phyloP scores from a whole-genome alignment of 1,139 yeast species.

The Kluyveromyces sp. region DNA sequence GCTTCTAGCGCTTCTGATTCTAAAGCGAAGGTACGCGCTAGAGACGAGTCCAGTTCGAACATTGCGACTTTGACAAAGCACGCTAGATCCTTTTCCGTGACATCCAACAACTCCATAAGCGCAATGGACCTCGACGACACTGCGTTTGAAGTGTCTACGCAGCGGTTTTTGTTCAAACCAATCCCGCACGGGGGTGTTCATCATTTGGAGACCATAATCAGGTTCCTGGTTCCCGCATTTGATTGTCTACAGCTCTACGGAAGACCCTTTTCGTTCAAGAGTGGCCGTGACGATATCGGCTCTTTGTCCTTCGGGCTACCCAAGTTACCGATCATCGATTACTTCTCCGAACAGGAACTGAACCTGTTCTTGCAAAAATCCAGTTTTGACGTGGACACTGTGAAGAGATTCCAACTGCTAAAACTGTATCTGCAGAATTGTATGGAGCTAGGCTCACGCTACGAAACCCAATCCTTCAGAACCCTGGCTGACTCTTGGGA shows the following conservation, averaged over 20 bases:
- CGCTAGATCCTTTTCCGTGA: conserved; percentile 6
- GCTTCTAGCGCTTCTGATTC: background rate
- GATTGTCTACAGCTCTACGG: conserved; percentile 27
- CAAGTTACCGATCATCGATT: conserved; percentile 24
- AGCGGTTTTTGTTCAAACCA: conserved; percentile 26
- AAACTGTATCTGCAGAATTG: conserved; percentile 1
- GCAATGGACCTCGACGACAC: conserved; percentile 4
- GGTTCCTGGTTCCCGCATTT: conserved; percentile 27
- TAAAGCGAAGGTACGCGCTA: background rate
- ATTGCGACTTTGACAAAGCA: conserved; percentile 4
- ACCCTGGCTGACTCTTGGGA: conserved; percentile 6
- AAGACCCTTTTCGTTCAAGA: conserved; percentile 26
- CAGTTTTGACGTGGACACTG: background rate
- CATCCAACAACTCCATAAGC: conserved; percentile 6
- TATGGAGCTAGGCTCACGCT: background rate
- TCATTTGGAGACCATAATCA: conserved; percentile 25
- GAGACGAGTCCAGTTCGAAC: conserved; percentile 1
- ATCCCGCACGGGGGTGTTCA: conserved; percentile 27
- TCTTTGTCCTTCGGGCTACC: conserved; percentile 29
- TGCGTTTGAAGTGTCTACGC: conserved; percentile 7
- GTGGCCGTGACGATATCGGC: conserved; percentile 18
- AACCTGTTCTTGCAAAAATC: conserved; percentile 2
- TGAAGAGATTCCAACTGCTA: background rate
- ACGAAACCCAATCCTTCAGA: conserved; percentile 4
- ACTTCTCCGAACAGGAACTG: conserved; percentile 20